phyloP scores from a whole-genome alignment of 805 yeast genomes.

The Diddensiella santjacobensis region DNA sequence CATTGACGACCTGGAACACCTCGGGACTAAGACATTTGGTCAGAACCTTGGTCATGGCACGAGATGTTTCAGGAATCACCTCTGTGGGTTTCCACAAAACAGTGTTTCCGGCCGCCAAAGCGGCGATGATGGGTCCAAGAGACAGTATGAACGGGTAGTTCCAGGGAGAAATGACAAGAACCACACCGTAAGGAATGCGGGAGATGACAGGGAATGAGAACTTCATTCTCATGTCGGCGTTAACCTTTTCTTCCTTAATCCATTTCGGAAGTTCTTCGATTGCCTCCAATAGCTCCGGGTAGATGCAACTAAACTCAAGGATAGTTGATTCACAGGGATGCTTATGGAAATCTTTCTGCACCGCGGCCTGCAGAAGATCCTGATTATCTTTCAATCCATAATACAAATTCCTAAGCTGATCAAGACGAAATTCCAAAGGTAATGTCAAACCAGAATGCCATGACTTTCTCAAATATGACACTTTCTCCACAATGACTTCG shows the following conservation, averaged over 20 bases:
- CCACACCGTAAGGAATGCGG: constrained; percentile 52
- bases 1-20: constrained; percentile 62
- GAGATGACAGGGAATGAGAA: constrained; percentile 27
- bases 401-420: constrained; percentile 65
- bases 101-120: constrained; percentile 81
- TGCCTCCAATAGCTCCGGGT: constrained; percentile 55
- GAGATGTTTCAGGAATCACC: constrained; percentile 57
- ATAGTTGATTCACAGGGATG: constrained; percentile 56
- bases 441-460: constrained; percentile 47
- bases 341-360: constrained; percentile 65
- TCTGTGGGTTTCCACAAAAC: constrained; percentile 78
- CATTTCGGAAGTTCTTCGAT: constrained; percentile 59
- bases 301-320: constrained; percentile 50
- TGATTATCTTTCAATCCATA: constrained; percentile 57
- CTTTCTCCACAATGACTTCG: constrained; percentile 46
- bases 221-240: constrained; percentile 20
- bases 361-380: constrained; percentile 52
- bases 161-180: constrained; percentile 73
- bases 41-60: constrained; percentile 54
- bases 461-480: constrained; percentile 39
- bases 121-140: constrained; percentile 66
- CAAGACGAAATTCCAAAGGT: constrained; percentile 51
- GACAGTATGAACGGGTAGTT: constrained; percentile 71
- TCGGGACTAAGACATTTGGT: constrained; percentile 50
- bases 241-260: constrained; percentile 47